Conservation (phyloP, 2,329 filamentous ascomycete genomes). For the Trichoderma polysporum region DNA sequence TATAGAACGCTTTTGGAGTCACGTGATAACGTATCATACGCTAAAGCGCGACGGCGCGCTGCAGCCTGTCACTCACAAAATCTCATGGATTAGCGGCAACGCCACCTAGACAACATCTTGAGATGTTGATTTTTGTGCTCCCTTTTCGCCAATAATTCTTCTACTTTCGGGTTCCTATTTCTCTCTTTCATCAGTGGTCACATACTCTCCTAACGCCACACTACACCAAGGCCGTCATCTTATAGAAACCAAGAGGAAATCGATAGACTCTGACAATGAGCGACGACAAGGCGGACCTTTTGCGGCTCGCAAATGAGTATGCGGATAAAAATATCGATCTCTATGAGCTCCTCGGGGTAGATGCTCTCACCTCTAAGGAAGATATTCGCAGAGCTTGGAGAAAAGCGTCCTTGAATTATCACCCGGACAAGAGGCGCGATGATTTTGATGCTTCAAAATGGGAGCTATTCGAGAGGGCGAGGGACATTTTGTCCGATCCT, state of each 20-base stretch:
- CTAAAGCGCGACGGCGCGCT: constrained; percentile 6
- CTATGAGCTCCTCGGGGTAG: constrained; percentile 71
- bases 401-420: constrained; percentile 82
- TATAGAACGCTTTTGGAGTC: background rate
- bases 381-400: constrained; percentile 83
- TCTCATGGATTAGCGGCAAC: background rate
- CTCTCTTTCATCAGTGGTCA: background rate
- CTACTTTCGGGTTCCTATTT: no score
- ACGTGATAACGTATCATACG: constrained; percentile 13
- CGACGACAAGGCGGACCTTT: constrained; percentile 48
- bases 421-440: constrained; percentile 85
- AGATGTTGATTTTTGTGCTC: background rate
- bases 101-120: background rate
- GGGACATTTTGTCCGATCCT: constrained; percentile 74
- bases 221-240: background rate
- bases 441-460: constrained; percentile 77
- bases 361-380: constrained; percentile 62
- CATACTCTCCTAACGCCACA: no score
- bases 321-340: constrained; percentile 67
- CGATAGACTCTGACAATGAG: constrained; percentile 30
- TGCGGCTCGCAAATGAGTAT: constrained; percentile 56
- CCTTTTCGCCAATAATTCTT: background rate
- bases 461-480: constrained; percentile 81
- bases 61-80: background rate
- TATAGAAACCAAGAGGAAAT: background rate